Evolutionary conservation across 2,329 filamentous ascomycete genomes (phyloP).

Genomic region (Penicillium sp.): DNA sequence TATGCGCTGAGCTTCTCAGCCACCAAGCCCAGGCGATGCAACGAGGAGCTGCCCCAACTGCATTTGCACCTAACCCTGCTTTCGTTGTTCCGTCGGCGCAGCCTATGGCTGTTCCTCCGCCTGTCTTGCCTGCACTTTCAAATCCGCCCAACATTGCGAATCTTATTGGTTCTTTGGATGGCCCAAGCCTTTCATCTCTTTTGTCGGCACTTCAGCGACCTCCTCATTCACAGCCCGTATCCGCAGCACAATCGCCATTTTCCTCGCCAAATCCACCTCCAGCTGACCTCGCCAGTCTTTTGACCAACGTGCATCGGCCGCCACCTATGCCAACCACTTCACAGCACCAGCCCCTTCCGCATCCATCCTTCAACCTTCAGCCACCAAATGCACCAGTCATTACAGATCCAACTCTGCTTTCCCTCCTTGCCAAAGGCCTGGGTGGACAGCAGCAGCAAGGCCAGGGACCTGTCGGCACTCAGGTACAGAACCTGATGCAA

Average conservation of each 20-base stretch:
- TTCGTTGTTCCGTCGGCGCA: slow-evolving; percentile 39
- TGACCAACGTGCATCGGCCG: slow-evolving; percentile 41
- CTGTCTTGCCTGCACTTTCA: slow-evolving; percentile 35
- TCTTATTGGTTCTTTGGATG: slow-evolving; percentile 67
- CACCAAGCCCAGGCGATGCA: slow-evolving; percentile 50
- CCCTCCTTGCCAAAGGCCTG: slow-evolving; percentile 40
- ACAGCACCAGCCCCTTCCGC: slow-evolving; percentile 26
- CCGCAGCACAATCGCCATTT: slow-evolving; percentile 38
- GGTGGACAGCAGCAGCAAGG: slow-evolving; percentile 38
- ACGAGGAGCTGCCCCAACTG: slow-evolving; percentile 37
- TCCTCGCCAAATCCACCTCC: slow-evolving; percentile 34
- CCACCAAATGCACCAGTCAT: slow-evolving; percentile 29
- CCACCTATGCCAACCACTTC: slow-evolving; percentile 33
- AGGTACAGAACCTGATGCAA: slow-evolving; percentile 51
- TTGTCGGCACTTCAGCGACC: slow-evolving; percentile 58
- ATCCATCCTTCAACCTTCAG: slow-evolving; percentile 33
- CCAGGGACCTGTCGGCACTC: slow-evolving; percentile 35
- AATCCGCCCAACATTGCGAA: slow-evolving; percentile 58
- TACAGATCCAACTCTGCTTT: slow-evolving; percentile 39
- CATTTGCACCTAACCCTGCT: slow-evolving; percentile 38
- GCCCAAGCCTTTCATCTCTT: slow-evolving; percentile 67
- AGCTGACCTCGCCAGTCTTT: slow-evolving; percentile 44
- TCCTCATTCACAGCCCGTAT: slow-evolving; percentile 33
- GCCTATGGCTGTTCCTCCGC: slow-evolving; percentile 33
- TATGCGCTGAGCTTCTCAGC: slow-evolving; percentile 77